phyloP scores from a whole-genome alignment of 2,329 filamentous ascomycete genomes.

The Dothistroma septosporum region DNA sequence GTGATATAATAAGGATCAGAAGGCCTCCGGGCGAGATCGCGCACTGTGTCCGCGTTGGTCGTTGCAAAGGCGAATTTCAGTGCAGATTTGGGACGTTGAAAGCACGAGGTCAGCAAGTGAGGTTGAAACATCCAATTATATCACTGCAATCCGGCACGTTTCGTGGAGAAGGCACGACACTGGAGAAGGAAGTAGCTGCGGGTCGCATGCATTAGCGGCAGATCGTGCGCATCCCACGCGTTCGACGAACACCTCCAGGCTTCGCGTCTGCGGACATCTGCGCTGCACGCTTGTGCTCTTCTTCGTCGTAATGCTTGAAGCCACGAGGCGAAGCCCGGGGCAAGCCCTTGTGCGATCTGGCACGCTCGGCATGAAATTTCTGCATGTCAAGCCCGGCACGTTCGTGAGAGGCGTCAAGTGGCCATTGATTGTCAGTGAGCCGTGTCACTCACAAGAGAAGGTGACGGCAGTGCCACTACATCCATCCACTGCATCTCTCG shows the following conservation, averaged over 20 bases:
- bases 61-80: background rate
- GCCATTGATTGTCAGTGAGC: too few relatives aligned
- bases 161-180: background rate
- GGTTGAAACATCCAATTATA: background rate
- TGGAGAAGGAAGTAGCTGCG: background rate
- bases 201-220: background rate
- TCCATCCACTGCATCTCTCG: too few relatives aligned
- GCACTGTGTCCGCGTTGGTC: background rate
- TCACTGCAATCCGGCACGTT: background rate
- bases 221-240: background rate
- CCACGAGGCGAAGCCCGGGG: background rate
- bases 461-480: too few relatives aligned
- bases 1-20: background rate
- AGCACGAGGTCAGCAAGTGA: background rate
- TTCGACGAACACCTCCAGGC: background rate
- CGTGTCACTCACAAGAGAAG: too few relatives aligned
- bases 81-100: background rate
- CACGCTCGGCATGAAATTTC: background rate
- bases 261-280: background rate
- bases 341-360: background rate
- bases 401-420: too few relatives aligned
- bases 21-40: background rate
- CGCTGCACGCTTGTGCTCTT: background rate
- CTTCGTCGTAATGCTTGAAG: background rate
- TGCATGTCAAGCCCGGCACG: background rate